Evolutionary conservation across 139 green algal genomes (phyloP).

Genomic region (Ettlia oleoabundans): DNA sequence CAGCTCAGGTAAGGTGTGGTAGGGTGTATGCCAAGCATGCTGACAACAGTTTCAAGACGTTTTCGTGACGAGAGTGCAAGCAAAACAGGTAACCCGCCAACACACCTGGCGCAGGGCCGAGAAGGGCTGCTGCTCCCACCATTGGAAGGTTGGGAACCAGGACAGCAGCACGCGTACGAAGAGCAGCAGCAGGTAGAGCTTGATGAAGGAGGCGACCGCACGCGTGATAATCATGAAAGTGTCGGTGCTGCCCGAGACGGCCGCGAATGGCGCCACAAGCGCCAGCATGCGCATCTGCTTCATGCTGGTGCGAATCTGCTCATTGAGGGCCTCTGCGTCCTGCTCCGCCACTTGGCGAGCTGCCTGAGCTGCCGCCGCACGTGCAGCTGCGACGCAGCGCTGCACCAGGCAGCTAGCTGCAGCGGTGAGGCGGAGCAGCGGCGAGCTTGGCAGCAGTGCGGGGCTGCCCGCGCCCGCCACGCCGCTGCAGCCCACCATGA

Average conservation of each 20-base stretch:
- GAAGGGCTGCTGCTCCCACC: conserved; percentile 95
- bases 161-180: conserved; percentile 95
- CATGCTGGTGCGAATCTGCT: conserved; percentile 44
- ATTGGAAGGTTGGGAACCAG: conserved; percentile 94
- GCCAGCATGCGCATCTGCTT: conserved; percentile 47
- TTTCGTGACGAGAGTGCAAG: no score
- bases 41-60: no score
- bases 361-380: neutral
- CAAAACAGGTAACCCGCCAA: no score
- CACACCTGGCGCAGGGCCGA: conserved; percentile 87
- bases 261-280: conserved; percentile 63
- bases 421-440: conserved; percentile 7
- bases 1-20: no score
- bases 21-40: no score
- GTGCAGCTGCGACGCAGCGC: neutral
- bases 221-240: conserved; percentile 60
- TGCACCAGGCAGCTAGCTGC: conserved; percentile 3
- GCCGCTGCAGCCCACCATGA: neutral
- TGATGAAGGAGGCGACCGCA: conserved; percentile 65
- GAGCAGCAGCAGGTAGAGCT: conserved; percentile 94
- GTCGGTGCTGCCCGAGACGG: conserved; percentile 33
- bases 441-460: neutral
- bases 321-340: conserved; percentile 38
- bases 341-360: neutral
- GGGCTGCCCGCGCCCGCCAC: neutral